These are phyloP conservation scores for Pyrus communis DNA, from an alignment of 306 rosid genomes.

Conservation along the genomic window DNA sequence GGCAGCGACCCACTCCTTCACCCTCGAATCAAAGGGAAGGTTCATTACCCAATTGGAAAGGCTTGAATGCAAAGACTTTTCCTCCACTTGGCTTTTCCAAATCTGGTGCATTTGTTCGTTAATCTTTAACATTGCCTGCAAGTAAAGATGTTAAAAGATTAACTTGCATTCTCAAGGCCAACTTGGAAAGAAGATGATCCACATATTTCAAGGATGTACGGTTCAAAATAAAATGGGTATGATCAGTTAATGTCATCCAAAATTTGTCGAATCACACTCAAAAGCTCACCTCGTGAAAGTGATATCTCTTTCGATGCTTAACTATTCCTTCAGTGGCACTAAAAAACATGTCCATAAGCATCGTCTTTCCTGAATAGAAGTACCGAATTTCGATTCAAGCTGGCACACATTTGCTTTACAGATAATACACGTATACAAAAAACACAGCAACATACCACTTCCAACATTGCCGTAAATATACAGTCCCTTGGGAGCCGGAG, in stretches of 20 bases:
- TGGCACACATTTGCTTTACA: constrained; percentile 6
- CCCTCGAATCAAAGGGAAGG: constrained; percentile 74
- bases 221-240: background rate
- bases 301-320: constrained; percentile 79
- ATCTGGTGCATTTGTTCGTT: constrained; percentile 93
- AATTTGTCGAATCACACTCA: constrained; percentile 4
- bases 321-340: constrained; percentile 72
- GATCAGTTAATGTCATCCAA: background rate
- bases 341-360: constrained; percentile 99
- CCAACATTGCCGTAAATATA: constrained; percentile 95
- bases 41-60: constrained; percentile 79
- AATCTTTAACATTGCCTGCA: constrained; percentile 95
- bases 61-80: constrained; percentile 61
- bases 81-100: constrained; percentile 77
- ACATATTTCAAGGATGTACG: background rate
- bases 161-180: background rate
- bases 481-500: constrained; percentile 79
- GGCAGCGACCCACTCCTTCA: constrained; percentile 87
- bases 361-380: constrained; percentile 71
- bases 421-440: constrained; percentile 1
- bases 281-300: constrained; percentile 87
- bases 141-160: background rate
- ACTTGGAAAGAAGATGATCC: constrained; percentile 1
- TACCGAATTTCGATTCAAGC: constrained; percentile 16
- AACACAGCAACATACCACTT: constrained; percentile 49